Evolutionary conservation across 495 filamentous ascomycete genomes (phyloP).

Genomic region (Xylaria palmicola): DNA sequence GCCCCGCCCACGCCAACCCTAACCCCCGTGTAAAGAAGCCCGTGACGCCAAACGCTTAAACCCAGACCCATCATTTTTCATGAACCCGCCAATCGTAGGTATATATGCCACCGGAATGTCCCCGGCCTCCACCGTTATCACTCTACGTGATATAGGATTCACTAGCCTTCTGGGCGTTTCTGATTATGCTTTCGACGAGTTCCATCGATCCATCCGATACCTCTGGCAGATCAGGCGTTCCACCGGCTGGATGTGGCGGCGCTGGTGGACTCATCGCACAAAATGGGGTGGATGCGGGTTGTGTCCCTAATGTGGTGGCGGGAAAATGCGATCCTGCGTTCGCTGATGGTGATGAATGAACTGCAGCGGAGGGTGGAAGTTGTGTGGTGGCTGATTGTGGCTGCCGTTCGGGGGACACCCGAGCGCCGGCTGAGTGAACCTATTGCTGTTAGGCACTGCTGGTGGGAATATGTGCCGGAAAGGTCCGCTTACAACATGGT

Average conservation of each 20-base stretch:
- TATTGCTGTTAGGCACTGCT: constrained; percentile 34
- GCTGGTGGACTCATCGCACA: constrained; percentile 9
- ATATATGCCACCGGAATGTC: neutral
- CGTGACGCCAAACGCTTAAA: neutral
- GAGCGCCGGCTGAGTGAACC: constrained; percentile 21
- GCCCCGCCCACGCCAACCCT: neutral
- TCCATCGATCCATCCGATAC: constrained; percentile 45
- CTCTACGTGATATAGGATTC: constrained; percentile 10
- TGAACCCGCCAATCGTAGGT: neutral
- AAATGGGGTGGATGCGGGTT: neutral
- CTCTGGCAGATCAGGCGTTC: constrained; percentile 33
- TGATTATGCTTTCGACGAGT: constrained; percentile 53
- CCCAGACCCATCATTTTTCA: neutral
- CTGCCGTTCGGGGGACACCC: constrained; percentile 14
- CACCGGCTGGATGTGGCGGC: constrained; percentile 5
- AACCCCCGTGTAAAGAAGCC: neutral
- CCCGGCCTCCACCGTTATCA: neutral
- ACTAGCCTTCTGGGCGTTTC: constrained; percentile 28
- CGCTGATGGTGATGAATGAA: neutral
- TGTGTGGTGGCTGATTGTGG: constrained; percentile 8
- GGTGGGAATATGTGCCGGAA: constrained; percentile 27
- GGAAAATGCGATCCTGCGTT: neutral
- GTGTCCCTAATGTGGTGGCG: constrained; percentile 5
- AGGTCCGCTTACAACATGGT: constrained; percentile 37
- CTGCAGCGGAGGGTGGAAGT: constrained; percentile 7